Evolutionary conservation across 345 rosid species (phyloP), one percentile per base, ranked within the genome.

Genomic region (Eucalyptus sp.): DNA sequence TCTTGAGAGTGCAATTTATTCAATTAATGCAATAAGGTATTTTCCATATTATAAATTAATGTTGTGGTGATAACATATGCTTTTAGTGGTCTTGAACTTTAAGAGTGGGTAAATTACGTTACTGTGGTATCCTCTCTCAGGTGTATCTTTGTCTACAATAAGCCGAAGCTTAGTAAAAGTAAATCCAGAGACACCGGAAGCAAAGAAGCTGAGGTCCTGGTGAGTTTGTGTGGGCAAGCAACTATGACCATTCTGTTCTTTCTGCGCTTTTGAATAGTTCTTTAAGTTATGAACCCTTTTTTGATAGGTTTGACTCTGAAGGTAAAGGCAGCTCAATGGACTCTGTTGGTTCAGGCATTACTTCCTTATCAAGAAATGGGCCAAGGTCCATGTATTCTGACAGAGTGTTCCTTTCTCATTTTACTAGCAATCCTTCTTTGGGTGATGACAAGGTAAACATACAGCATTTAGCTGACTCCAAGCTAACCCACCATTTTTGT

Each of bases 281-380:
- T 88, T 83, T 22, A 20, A 25, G 51, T 24, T 27, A 33, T 10
- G 29, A 6, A 37, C 37, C 44, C 18, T 41, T 27, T 88, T 27
- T 88, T 48, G 86, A 60, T 54, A 97, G 99, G 99, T 97, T 94
- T 91, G 96, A 96, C 49, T 92, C 96, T 44, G 99, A 97, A 93
- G 99, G 99, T 54, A 95, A 96, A 91, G 96, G 90, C 62, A 92
- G 95, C 49, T 90, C 98, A 84, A 92, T 97, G 99, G 94, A 96
- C 85, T 92, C 98, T 52, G 87, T 97, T 90, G 96, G 93, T 86
- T 91, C 93, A 89, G 95, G 96, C 90, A 90, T 93, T 92, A 93
- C 94, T 88, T 93, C 98, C 89, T 91, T 91, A 10, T 89, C 93
- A 14, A 95, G 93, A 89, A 90, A 50, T 91, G 99, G 96, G 68